These are phyloP conservation scores for Kalanchoe fedtschenkoi DNA, from an alignment of 164 flowering plant genomes.

Conservation along the genomic window DNA sequence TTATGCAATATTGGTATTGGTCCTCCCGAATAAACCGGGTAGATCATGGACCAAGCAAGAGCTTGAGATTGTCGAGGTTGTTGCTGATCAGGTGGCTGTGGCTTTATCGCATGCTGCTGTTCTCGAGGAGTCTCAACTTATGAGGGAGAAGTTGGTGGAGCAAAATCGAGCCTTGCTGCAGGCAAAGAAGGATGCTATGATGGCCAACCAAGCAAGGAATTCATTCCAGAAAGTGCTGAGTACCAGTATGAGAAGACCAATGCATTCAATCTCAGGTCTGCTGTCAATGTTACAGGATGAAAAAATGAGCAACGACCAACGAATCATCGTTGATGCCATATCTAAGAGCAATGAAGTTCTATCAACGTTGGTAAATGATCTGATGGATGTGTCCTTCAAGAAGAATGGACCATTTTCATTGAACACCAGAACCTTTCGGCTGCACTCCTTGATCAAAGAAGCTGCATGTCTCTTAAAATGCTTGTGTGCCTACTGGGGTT, in stretches of 20 bases:
- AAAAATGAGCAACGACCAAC: conserved; percentile 40
- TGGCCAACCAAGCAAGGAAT: conserved; percentile 87
- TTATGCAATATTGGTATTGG: conserved; percentile 80
- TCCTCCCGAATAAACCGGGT: conserved; percentile 45
- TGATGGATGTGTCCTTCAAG: conserved; percentile 55
- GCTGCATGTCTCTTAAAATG: conserved; percentile 82
- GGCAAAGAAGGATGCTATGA: conserved; percentile 67
- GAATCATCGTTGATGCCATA: conserved; percentile 56
- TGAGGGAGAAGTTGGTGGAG: conserved; percentile 74
- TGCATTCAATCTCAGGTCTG: conserved; percentile 81
- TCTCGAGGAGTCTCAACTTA: conserved; percentile 82
- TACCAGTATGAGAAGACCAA: conserved; percentile 77
- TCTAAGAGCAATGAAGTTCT: conserved; percentile 59
- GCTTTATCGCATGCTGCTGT: conserved; percentile 95
- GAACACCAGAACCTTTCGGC: conserved; percentile 45
- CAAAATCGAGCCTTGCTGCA: conserved; percentile 73
- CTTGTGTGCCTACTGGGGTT: conserved; percentile 50
- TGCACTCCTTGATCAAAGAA: conserved; percentile 72
- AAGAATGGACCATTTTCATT: conserved; percentile 50
- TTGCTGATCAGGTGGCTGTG: conserved; percentile 97
- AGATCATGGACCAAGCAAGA: conserved; percentile 69
- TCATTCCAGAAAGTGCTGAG: conserved; percentile 87
- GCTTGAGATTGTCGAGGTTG: conserved; percentile 83
- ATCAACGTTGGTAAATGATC: conserved; percentile 68
- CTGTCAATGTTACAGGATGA: conserved; percentile 65